A percentile compares a stretch with the other conserved stretches of the same genome.
Evolutionary conservation across 2,329 filamentous ascomycete species (phyloP).

Genomic region (Nigrospora oryzae): DNA sequence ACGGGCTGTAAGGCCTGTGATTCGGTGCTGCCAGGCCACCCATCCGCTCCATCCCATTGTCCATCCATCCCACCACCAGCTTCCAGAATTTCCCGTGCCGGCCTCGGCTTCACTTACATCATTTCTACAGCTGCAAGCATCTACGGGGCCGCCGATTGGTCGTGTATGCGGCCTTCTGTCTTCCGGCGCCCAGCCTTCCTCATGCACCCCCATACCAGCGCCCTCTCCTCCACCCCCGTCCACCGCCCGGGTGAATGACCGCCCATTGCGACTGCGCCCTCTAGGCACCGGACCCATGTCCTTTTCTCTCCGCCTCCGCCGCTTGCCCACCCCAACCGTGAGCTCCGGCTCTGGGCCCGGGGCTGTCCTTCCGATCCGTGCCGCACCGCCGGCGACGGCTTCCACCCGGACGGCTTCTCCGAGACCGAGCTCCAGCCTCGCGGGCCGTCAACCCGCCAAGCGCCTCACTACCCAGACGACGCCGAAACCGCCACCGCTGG

Average conservation of each 20-base stretch:
- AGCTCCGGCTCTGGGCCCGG: slow-evolving; percentile 10
- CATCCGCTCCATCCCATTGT: too few species aligned
- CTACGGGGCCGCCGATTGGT: too few species aligned
- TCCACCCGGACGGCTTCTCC: slow-evolving; percentile 5
- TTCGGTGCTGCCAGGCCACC: too few species aligned
- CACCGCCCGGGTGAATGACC: slow-evolving; percentile 15
- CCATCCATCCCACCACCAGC: too few species aligned
- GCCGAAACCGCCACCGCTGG: slow-evolving; percentile 11
- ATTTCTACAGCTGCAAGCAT: too few species aligned
- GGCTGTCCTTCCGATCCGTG: slow-evolving; percentile 6
- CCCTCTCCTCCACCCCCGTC: background rate
- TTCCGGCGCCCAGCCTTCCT: too few species aligned
- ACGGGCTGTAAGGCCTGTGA: too few species aligned
- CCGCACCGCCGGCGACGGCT: too few species aligned
- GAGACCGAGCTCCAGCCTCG: slow-evolving; percentile 1
- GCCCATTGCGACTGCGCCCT: slow-evolving; percentile 10
- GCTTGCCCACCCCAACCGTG: slow-evolving; percentile 18
- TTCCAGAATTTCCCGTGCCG: too few species aligned
- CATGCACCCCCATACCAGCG: too few species aligned
- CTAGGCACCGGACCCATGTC: slow-evolving; percentile 23
- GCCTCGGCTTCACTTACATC: too few species aligned
- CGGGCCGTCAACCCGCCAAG: slow-evolving; percentile 7
- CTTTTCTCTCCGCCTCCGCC: slow-evolving; percentile 20
- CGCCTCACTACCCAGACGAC: slow-evolving; percentile 3
- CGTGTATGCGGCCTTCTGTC: too few species aligned